Percentiles rank a stretch among this genome's conserved stretches.
phyloP scores from a whole-genome alignment of 768 basidiomycete species.

The Hypholoma sublateritium region DNA sequence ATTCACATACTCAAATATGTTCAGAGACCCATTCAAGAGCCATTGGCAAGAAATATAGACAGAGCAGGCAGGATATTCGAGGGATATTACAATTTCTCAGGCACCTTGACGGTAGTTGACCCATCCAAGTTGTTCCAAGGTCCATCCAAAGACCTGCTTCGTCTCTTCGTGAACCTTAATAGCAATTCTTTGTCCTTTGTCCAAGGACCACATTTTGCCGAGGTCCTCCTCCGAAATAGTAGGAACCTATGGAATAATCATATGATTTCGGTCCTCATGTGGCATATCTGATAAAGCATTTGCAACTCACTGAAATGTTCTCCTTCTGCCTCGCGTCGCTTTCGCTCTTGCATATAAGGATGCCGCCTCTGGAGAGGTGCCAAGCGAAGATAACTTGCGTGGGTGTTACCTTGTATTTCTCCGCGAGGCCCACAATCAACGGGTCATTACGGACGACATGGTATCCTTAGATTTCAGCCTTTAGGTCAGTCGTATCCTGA shows the following conservation, averaged over 20 bases:
- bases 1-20: too few species aligned
- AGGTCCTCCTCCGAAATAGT: slow-evolving; percentile 37
- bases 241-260: slow-evolving; percentile 9
- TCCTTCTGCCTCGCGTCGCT: slow-evolving; percentile 48
- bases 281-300: too few species aligned
- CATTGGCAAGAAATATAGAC: too few species aligned
- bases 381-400: slow-evolving; percentile 52
- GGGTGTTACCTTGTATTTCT: slow-evolving; percentile 45
- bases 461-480: slow-evolving; percentile 31
- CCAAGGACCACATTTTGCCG: slow-evolving; percentile 40
- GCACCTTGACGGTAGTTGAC: slow-evolving; percentile 8
- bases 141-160: slow-evolving; percentile 37
- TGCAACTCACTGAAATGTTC: slow-evolving; percentile 43
- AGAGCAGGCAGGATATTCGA: too few species aligned
- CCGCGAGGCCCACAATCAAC: slow-evolving; percentile 40
- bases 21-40: too few species aligned
- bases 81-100: too few species aligned
- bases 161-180: slow-evolving; percentile 32
- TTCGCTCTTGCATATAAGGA: slow-evolving; percentile 48
- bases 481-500: background rate
- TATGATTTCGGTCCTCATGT: too few species aligned
- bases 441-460: slow-evolving; percentile 45
- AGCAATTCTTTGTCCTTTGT: slow-evolving; percentile 40
- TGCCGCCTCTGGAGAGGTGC: slow-evolving; percentile 45
- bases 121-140: slow-evolving; percentile 41